Conservation (phyloP, 129 eudicot genomes). For the Chrysanthemum makinoi region DNA sequence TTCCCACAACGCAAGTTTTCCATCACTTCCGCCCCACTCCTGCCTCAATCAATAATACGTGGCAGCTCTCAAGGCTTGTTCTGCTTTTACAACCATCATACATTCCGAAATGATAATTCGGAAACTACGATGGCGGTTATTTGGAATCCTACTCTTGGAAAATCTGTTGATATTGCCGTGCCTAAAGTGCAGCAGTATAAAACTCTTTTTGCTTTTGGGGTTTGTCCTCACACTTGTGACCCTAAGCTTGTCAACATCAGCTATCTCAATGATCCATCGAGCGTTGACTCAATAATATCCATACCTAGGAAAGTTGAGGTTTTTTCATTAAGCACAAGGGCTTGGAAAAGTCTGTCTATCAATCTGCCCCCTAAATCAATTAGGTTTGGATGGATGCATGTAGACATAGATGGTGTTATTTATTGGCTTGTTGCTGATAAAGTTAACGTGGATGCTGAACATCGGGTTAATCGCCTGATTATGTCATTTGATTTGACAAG, state of each 20-base stretch:
- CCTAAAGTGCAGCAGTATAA: not conserved
- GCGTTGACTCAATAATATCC: not conserved
- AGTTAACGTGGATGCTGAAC: not conserved
- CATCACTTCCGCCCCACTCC: not conserved
- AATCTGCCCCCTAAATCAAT: not conserved
- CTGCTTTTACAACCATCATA: not conserved
- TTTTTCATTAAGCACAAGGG: not conserved
- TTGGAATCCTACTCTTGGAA: not conserved
- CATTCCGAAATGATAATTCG: not conserved
- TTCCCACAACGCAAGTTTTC: not conserved
- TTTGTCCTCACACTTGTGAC: not conserved
- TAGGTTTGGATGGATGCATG: not conserved
- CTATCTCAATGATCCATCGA: not conserved
- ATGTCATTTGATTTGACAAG: not conserved
- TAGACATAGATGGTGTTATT: not conserved
- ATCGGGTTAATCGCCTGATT: not conserved
- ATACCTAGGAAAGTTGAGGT: not conserved
- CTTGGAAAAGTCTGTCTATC: not conserved
- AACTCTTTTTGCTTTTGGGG: not conserved
- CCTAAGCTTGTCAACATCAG: slow-evolving; percentile 5
- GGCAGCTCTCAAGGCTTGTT: not conserved
- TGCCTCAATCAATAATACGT: not conserved
- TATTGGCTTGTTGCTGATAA: not conserved
- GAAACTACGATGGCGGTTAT: not conserved
- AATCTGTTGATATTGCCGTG: not conserved